phyloP scores from a whole-genome alignment of 306 rosid species.

The Cucurbita ficifolia region DNA sequence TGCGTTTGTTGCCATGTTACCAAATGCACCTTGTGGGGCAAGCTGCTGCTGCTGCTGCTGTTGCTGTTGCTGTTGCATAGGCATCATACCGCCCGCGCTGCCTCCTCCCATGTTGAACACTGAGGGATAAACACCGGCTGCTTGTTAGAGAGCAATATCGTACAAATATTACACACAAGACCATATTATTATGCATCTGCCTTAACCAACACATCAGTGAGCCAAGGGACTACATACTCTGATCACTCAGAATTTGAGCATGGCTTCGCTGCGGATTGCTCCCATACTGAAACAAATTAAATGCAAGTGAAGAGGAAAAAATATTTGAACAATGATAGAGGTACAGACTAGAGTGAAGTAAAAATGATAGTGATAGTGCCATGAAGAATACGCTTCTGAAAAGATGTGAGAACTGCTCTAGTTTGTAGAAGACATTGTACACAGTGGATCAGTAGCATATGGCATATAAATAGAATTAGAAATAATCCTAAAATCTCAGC shows the following conservation, averaged over 20 bases:
- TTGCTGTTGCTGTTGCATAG: conserved; percentile 18
- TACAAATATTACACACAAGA: background rate
- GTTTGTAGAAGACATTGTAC: background rate
- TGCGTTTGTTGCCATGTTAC: conserved; percentile 52
- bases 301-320: background rate
- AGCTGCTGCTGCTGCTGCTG: conserved; percentile 47
- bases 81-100: conserved; percentile 67
- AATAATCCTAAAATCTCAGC: background rate
- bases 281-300: conserved; percentile 37
- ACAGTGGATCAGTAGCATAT: background rate
- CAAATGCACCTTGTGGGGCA: conserved; percentile 58
- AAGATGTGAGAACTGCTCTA: background rate
- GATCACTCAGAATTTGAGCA: conserved; percentile 71
- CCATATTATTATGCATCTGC: background rate
- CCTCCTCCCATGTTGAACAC: conserved; percentile 78
- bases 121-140: conserved; percentile 19
- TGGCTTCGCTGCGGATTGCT: conserved; percentile 78
- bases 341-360: background rate
- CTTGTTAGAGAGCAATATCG: background rate
- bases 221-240: conserved; percentile 35
- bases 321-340: background rate
- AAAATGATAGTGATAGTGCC: background rate
- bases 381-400: background rate
- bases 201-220: background rate
- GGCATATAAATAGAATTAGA: background rate